phyloP scores from a whole-genome alignment of 1,284 basidiomycete species.

The Boletus smithii region DNA sequence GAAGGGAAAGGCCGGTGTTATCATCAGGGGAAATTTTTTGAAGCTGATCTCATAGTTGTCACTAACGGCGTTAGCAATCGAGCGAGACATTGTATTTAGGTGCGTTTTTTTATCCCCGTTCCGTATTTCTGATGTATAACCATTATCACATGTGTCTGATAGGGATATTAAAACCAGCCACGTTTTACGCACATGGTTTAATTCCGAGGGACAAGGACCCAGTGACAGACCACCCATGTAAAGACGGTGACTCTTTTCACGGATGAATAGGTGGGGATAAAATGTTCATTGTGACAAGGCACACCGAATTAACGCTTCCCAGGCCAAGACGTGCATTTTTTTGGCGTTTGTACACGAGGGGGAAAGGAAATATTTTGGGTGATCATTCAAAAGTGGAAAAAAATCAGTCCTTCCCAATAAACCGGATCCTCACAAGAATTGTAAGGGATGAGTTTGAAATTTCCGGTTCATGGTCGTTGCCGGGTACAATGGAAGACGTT shows the following conservation, averaged over 20 bases:
- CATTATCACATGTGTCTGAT: conserved; percentile 4
- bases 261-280: conserved; percentile 5
- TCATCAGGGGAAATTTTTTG: conserved; percentile 13
- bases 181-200: conserved; percentile 27
- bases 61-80: conserved; percentile 29
- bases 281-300: conserved; percentile 6
- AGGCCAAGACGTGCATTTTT: conserved; percentile 18
- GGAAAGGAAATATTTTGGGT: conserved; percentile 20
- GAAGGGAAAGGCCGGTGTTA: conserved; percentile 13
- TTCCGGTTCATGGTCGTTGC: conserved; percentile 21
- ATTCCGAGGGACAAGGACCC: conserved; percentile 22
- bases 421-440: background rate
- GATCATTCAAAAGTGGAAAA: conserved; percentile 15
- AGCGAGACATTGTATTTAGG: conserved; percentile 22
- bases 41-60: conserved; percentile 27
- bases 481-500: conserved; percentile 20
- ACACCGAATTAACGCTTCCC: background rate
- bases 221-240: conserved; percentile 18
- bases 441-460: conserved; percentile 19
- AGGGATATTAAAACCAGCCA: conserved; percentile 28
- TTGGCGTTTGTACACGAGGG: conserved; percentile 11
- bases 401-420: background rate
- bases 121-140: background rate
- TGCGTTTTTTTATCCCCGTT: conserved; percentile 17
- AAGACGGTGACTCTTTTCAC: conserved; percentile 19